phyloP scores from a whole-genome alignment of 257 asterid genomes.

The Nicotiana tabacum region DNA sequence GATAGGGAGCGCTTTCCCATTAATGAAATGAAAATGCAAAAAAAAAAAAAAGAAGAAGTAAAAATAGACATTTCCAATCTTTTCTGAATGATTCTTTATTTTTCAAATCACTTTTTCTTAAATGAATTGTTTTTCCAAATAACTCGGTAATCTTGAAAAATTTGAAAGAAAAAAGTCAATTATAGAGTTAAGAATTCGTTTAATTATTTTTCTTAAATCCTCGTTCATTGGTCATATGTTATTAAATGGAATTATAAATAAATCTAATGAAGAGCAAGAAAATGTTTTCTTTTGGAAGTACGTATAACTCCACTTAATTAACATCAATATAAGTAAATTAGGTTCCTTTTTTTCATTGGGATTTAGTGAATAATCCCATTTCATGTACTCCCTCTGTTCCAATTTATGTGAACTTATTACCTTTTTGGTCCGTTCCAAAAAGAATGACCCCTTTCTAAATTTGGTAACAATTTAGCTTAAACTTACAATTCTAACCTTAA shows the following conservation, averaged over 20 bases:
- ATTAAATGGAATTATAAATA: neutral
- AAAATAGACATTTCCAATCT: no score
- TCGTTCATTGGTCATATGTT: neutral
- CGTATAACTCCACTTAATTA: neutral
- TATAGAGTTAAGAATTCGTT: neutral
- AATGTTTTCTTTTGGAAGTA: neutral
- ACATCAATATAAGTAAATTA: neutral
- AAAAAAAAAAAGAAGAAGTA: no score
- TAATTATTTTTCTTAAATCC: neutral
- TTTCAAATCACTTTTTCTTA: neutral
- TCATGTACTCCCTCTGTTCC: no score
- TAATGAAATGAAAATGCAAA: no score
- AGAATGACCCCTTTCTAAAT: no score
- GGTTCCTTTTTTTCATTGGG: neutral
- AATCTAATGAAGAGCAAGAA: neutral
- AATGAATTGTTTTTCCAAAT: no score
- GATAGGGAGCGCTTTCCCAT: no score
- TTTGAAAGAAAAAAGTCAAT: neutral
- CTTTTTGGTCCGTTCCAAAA: no score
- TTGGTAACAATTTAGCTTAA: no score
- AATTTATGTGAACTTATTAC: no score
- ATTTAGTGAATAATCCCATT: neutral
- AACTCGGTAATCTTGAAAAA: neutral
- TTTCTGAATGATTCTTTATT: no score
- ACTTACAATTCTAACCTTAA: no score